Evolutionary conservation across 2,329 filamentous ascomycete species (phyloP).

Genomic region (Aspergillus brasiliensis): DNA sequence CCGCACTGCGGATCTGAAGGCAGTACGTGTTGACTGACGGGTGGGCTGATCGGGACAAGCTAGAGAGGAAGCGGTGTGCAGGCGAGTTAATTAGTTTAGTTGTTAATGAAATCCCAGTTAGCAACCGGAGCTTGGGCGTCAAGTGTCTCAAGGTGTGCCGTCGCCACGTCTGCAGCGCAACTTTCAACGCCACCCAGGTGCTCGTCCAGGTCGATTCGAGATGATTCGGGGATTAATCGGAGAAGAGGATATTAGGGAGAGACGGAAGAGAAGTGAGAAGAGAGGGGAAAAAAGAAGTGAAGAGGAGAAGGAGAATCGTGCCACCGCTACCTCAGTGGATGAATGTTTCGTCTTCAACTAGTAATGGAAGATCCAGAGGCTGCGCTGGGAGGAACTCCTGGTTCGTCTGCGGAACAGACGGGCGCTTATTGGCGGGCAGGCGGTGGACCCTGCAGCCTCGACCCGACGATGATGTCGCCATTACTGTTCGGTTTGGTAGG

Average conservation of each 20-base stretch:
- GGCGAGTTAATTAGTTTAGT: background rate
- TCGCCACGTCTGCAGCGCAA: constrained; percentile 5
- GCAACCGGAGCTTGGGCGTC: constrained; percentile 10
- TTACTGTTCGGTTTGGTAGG: background rate
- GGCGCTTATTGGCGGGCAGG: background rate
- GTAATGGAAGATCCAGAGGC: background rate
- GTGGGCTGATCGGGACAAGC: constrained; percentile 19
- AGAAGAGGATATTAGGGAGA: background rate
- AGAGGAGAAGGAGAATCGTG: background rate
- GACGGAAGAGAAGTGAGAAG: background rate
- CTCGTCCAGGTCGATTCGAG: background rate
- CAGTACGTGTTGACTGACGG: constrained; percentile 15
- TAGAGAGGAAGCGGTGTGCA: constrained; percentile 20
- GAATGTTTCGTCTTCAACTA: too few species aligned
- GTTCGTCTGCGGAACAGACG: background rate
- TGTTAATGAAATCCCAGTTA: background rate
- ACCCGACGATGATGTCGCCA: background rate
- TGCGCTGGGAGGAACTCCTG: background rate
- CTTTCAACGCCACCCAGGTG: background rate
- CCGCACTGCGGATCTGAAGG: constrained; percentile 7
- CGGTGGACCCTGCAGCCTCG: background rate
- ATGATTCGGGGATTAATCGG: background rate
- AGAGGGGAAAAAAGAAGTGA: background rate
- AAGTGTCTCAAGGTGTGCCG: constrained; percentile 3
- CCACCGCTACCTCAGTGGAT: background rate